Percentiles rank a stretch among this genome's conserved stretches.
Evolutionary conservation across 2,329 filamentous ascomycete species (phyloP).

Genomic region (Rhexocercosporidium sp.): DNA sequence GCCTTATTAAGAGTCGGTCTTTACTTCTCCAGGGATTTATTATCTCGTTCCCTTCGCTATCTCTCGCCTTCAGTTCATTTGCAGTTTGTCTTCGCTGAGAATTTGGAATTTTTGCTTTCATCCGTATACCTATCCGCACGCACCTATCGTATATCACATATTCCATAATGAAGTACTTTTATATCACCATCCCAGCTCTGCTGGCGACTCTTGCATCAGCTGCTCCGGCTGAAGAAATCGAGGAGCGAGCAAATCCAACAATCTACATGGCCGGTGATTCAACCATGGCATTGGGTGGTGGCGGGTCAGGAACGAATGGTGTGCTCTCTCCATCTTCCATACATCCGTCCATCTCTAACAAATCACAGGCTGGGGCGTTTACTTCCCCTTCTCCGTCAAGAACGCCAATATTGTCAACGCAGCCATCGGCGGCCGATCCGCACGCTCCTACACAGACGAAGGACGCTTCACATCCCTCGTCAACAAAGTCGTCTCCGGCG

Average conservation of each 20-base stretch:
- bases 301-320: constrained; percentile 50
- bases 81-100: neutral
- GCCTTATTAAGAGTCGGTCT: constrained; percentile 1
- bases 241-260: constrained; percentile 42
- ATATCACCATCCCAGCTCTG: constrained; percentile 25
- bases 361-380: constrained; percentile 65
- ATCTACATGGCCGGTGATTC: constrained; percentile 65
- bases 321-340: constrained; percentile 19
- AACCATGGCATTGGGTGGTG: constrained; percentile 60
- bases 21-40: neutral
- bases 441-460: constrained; percentile 70
- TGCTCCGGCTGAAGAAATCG: constrained; percentile 24
- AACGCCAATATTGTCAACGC: constrained; percentile 62
- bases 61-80: neutral
- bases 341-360: constrained; percentile 3
- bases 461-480: constrained; percentile 66
- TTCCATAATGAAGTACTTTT: constrained; percentile 28
- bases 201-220: constrained; percentile 32
- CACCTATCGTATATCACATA: neutral
- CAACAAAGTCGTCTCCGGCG: constrained; percentile 42
- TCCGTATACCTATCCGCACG: neutral
- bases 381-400: constrained; percentile 57
- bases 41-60: neutral
- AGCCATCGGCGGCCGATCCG: constrained; percentile 69
- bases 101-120: constrained; percentile 1